phyloP scores from a whole-genome alignment of 139 green algal species.

The Astrephomene gubernaculifera region DNA sequence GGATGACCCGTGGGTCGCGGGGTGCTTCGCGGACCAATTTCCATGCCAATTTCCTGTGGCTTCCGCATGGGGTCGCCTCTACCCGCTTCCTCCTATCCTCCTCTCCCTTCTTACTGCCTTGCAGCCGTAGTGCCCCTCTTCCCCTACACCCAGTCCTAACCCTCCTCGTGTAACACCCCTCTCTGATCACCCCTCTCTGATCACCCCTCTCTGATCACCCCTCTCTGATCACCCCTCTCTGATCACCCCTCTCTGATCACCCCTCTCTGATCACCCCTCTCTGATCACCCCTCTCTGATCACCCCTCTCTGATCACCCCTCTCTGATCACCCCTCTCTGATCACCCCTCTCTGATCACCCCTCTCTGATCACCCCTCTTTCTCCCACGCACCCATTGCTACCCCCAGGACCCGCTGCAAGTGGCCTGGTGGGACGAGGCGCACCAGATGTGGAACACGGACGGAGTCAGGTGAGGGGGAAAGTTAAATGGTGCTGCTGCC shows the following conservation, averaged over 20 bases:
- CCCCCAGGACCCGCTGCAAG: conserved; percentile 34
- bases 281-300: too few relatives aligned
- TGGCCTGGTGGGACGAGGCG: conserved; percentile 74
- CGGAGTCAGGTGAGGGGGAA: conserved; percentile 57
- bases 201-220: background rate
- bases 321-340: background rate
- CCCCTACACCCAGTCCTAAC: too few relatives aligned
- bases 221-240: background rate
- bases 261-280: background rate
- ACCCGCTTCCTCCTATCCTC: too few relatives aligned
- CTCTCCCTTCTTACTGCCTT: too few relatives aligned
- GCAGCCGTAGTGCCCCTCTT: too few relatives aligned
- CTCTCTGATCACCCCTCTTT: too few relatives aligned
- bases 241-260: background rate
- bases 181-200: background rate
- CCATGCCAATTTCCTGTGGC: too few relatives aligned
- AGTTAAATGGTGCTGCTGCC: background rate
- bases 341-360: too few relatives aligned
- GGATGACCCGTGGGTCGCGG: background rate
- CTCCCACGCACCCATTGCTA: background rate
- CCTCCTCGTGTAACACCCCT: background rate
- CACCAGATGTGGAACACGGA: conserved; percentile 64
- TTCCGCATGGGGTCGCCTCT: too few relatives aligned
- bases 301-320: background rate
- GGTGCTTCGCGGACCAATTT: too few relatives aligned